A percentile compares a stretch with the other conserved stretches of the same genome.
These are phyloP conservation scores for Raffaelea arxii DNA, from an alignment of 2,329 filamentous ascomycete species.

Conservation along the genomic window DNA sequence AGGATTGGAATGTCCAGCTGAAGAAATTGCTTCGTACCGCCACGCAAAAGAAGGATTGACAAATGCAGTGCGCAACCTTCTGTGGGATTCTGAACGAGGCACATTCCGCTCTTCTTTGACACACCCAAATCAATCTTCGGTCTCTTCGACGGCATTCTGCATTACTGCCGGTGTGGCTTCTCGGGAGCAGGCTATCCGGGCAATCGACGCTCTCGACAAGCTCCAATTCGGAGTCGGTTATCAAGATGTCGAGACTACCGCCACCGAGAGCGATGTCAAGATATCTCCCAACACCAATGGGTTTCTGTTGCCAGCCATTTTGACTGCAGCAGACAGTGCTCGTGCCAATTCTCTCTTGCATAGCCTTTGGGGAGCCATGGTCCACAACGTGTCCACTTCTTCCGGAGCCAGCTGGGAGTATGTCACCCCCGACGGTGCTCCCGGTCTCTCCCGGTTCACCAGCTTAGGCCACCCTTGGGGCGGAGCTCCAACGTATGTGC, in stretches of 20 bases:
- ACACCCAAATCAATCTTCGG: conserved; percentile 6
- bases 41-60: too few relatives aligned
- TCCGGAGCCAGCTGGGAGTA: conserved; percentile 36
- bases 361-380: conserved; percentile 31
- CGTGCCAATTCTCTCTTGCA: conserved; percentile 22
- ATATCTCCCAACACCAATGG: conserved; percentile 37
- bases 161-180: conserved; percentile 13
- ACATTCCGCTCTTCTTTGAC: too few relatives aligned
- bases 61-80: too few relatives aligned
- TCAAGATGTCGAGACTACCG: conserved; percentile 11
- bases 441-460: conserved; percentile 31
- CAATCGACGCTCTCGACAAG: conserved; percentile 7
- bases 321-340: conserved; percentile 17
- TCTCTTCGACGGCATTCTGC: conserved; percentile 12
- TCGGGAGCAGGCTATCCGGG: conserved; percentile 1
- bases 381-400: conserved; percentile 22
- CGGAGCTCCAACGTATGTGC: conserved; percentile 32
- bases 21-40: too few relatives aligned
- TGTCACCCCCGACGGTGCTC: conserved; percentile 24
- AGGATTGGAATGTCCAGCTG: too few relatives aligned
- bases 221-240: conserved; percentile 13
- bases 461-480: conserved; percentile 34
- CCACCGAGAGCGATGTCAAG: conserved; percentile 3
- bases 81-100: too few relatives aligned
- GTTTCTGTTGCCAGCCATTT: conserved; percentile 27